Base-by-base conservation (phyloP, 202 grass and related monocot genomes). In the Carex sylvatica region DNA sequence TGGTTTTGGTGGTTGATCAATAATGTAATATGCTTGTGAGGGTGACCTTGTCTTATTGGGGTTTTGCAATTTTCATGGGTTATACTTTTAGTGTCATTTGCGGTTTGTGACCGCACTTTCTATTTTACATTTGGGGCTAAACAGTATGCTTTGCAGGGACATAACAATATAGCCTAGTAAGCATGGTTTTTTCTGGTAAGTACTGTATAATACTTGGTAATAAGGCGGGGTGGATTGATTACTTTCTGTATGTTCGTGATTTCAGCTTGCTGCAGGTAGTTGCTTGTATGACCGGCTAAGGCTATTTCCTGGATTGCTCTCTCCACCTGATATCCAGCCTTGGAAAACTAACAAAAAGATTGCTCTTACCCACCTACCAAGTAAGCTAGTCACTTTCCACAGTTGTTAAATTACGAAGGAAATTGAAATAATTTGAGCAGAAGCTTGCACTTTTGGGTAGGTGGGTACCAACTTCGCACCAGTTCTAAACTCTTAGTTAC, bases 191-290 rank as follows among this genome's bases (percentile, higher is more conserved):
- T 52, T 74, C 46, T 26, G 5, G 16, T 53, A 9, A 6, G 28
- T 33, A 53, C 20, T 73, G 46, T 74, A 53, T 54, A 30, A 74
- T 54, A 74, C 23, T 74, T 74, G 23, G 46, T 51, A 73, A 18
- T 6, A n/a, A 8, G 12, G 46, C 52, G 46, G 20, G n/a, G n/a
- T 80, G 47, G 13, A 75, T 75, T 55, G 28, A 16, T 62, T 62
- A 3, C 15, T 12, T 56, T 58, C 28, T 65, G 33, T 47, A 59
- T 47, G 7, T 61, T 30, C 60, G 52, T 80, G 64, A 69, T 65
- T 85, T 83, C 82, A 98, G 92, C 88, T 89, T 92, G 92, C 96
- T 84, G 87, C 92, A 47, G 91, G 92, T 68, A 93, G 92, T 84
- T 98, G 96, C 70, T 90, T 93, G 85, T 91, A 93, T 58, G 92